These are phyloP conservation scores for Capniomyces stellatus DNA, from an alignment of 371 early-diverging fungal genomes.

Conservation along the genomic window DNA sequence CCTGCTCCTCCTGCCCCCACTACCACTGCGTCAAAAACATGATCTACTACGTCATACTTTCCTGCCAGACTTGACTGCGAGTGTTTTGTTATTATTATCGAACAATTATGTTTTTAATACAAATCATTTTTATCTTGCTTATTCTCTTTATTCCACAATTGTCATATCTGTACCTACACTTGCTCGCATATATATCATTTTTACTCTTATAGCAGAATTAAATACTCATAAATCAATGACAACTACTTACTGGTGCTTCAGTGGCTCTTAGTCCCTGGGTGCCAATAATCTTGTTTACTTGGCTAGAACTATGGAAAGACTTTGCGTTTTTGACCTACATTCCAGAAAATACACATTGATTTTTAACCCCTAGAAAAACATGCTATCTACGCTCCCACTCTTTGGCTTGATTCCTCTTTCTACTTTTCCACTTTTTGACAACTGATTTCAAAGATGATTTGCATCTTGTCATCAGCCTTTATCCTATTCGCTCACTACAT, in stretches of 20 bases:
- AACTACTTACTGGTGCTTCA: conserved; percentile 23
- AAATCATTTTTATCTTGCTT: too few species aligned
- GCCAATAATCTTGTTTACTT: conserved; percentile 46
- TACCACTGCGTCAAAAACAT: conserved; percentile 92
- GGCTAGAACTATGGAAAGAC: conserved; percentile 39
- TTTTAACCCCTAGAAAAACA: too few species aligned
- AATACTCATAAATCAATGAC: too few species aligned
- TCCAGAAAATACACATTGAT: too few species aligned
- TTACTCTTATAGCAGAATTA: neutral
- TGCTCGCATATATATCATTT: neutral
- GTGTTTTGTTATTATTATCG: neutral
- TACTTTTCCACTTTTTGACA: too few species aligned
- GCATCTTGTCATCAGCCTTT: too few species aligned
- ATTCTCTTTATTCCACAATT: too few species aligned
- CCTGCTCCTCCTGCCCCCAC: conserved; percentile 98
- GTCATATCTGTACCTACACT: neutral
- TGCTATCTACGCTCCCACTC: too few species aligned
- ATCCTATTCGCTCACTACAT: too few species aligned
- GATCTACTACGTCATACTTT: conserved; percentile 85
- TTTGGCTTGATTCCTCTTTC: too few species aligned
- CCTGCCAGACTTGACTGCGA: neutral
- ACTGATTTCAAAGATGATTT: too few species aligned
- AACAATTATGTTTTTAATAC: neutral
- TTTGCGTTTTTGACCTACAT: conserved; percentile 23
- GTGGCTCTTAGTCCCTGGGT: conserved; percentile 50